Evolutionary conservation across 2,329 filamentous ascomycete species (phyloP), one percentile per base, ranked within the genome.

Genomic region (Botrytis tulipae): DNA sequence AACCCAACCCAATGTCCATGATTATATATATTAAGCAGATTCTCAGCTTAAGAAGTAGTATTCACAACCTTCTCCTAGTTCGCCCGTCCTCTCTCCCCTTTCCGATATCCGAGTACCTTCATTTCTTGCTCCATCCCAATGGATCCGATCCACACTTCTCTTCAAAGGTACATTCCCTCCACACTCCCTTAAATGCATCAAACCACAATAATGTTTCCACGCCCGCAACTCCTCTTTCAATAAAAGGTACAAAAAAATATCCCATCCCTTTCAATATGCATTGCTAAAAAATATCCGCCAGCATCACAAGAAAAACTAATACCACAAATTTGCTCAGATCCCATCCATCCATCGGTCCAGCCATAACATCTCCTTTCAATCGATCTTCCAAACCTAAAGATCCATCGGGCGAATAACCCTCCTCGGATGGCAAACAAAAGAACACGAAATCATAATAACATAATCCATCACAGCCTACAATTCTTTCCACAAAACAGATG

Each of bases 11-110:
- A 44, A 42, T 71, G 29, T 46, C 48, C 72, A 70, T 71, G 74
- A 72, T 70, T 76, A 71, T 42, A 65, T 59, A 60, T 68, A 61
- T 40, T 62, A 71, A 71, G 69, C 69, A 71, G 69, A 71, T 71
- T 71, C 69, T 71, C 57, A 71, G 69, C 69, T 71, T 42, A 71
- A 63, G 35, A 54, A 68, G 65, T 54, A 68, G 65, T 68, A 68
- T 68, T 68, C 65, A 68, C 65, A 68, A 54, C 65, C 65, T 68
- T 51, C 20, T 44, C 37, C 46, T 29, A 40, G 22, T 71, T 57
- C n/a, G 6, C n/a, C 51, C n/a, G 16, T 18, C n/a, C n/a, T 57
- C 25, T 54, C 14, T 29, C 44, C 42, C 40, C n/a, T 63, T 22
- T 20, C 63, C 44, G 32, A 51, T 46, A 35, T 68, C 35, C n/a